These are phyloP conservation scores for Picea glauca DNA, from an alignment of 75 land plant genomes.

Conservation along the genomic window DNA sequence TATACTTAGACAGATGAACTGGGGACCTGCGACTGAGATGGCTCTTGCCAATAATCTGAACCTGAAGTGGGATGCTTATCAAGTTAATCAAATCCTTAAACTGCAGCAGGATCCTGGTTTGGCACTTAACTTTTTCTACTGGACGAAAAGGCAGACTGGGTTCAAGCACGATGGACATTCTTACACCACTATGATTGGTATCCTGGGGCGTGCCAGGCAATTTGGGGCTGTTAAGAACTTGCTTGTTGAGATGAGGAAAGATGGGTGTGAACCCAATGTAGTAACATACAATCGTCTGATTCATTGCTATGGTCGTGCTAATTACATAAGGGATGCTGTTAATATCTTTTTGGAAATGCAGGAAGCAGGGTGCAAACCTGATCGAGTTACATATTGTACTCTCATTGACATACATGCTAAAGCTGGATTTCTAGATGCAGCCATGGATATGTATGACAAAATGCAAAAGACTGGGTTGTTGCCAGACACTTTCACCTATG, in stretches of 20 bases:
- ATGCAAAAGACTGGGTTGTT: slow-evolving; percentile 85
- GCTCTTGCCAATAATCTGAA: slow-evolving; percentile 48
- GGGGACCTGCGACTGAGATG: slow-evolving; percentile 60
- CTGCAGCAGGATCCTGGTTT: slow-evolving; percentile 58
- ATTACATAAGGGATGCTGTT: slow-evolving; percentile 67
- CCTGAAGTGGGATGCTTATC: slow-evolving; percentile 63
- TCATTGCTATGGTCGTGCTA: slow-evolving; percentile 94
- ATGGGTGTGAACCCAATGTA: slow-evolving; percentile 89
- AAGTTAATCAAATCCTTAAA: slow-evolving; percentile 93
- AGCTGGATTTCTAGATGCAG: slow-evolving; percentile 92
- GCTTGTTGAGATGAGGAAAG: slow-evolving; percentile 78
- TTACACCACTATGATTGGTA: slow-evolving; percentile 97
- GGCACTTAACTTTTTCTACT: slow-evolving; percentile 81
- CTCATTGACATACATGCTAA: slow-evolving; percentile 97
- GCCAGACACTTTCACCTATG: slow-evolving; percentile 94
- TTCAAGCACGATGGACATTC: slow-evolving; percentile 92
- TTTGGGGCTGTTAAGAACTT: slow-evolving; percentile 59
- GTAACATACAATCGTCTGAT: slow-evolving; percentile 96
- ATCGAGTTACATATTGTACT: slow-evolving; percentile 93
- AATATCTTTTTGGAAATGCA: slow-evolving; percentile 74
- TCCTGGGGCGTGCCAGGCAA: slow-evolving; percentile 81
- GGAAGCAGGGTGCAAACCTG: slow-evolving; percentile 72
- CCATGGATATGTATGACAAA: slow-evolving; percentile 77
- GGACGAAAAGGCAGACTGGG: slow-evolving; percentile 76
- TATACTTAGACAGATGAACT: slow-evolving; percentile 47